Evolutionary conservation across 306 rosid genomes (phyloP), one percentile per base, ranked within the genome.

Genomic region (Casuarina glauca): DNA sequence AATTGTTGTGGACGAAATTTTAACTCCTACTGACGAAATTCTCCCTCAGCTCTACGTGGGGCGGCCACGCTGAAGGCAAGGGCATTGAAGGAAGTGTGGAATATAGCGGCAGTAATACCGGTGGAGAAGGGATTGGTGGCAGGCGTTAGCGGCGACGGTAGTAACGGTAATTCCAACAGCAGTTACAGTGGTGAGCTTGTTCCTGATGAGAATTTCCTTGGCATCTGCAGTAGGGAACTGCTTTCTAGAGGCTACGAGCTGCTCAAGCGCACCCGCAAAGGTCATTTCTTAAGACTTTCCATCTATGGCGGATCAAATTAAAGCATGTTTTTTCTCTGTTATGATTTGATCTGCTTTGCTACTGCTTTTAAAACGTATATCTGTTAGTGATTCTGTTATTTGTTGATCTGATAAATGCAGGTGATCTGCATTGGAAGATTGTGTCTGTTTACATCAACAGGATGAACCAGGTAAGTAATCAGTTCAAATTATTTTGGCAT

Each of bases 61-160:
- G 99, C 98, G 2, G 98, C 99, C 2, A 96, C 99, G 26, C 79
- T 96, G 82, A 96, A 91, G 90, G 97, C 99, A 20, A 90, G 99
- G 90, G 89, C 96, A 4, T 78, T 90, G 74, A 96, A 91, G 87
- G 99, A 96, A 76, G 96, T 96, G 43, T 96, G 93, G 98, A 96
- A 90, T 81, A 82, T 91, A 61, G 99, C 99, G 1, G 90, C 99
- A 0, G 97, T 90, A 12, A 93, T 90, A 75, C 96, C 99, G 0
- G 85, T 87, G 20, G 99, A 96, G 79, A 93, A 81, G 76, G 97
- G 88, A 41, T 15, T 78, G 15, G 88, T 83, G 43, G 87, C 66
- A 7, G 77, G 49, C 0, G 78, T 80, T 53, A 39, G 36, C 1
- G 75, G 70, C n/a, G 60, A 68, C 42, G 89, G 87, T 9, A 76